Percentiles rank a stretch among this genome's conserved stretches.
Conservation (phyloP, 2,329 filamentous ascomycete genomes). For the Amphichorda felina region DNA sequence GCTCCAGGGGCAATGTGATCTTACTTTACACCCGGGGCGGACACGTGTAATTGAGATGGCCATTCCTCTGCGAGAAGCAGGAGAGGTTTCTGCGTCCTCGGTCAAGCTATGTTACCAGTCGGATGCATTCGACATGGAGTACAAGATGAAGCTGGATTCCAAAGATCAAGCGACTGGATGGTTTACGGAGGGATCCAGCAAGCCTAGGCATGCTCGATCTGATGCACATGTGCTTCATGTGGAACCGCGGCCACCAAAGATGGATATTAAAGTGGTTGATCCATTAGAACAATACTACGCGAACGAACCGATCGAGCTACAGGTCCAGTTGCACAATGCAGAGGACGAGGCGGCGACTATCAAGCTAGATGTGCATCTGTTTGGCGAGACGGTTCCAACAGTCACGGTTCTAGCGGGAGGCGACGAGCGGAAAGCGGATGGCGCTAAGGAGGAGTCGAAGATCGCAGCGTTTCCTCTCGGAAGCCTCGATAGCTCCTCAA, state of each 20-base stretch:
- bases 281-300: conserved; percentile 68
- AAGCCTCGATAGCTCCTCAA: conserved; percentile 32
- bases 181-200: conserved; percentile 31
- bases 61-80: conserved; percentile 68
- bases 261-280: conserved; percentile 59
- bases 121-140: conserved; percentile 55
- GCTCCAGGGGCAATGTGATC: conserved; percentile 44
- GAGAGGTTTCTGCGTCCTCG: conserved; percentile 56
- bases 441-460: conserved; percentile 26
- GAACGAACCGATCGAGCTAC: conserved; percentile 61
- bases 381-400: conserved; percentile 41
- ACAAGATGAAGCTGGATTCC: conserved; percentile 42
- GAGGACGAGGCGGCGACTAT: conserved; percentile 71
- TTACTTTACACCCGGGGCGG: conserved; percentile 56
- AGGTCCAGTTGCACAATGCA: conserved; percentile 63
- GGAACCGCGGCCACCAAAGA: conserved; percentile 81
- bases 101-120: conserved; percentile 52
- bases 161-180: conserved; percentile 32
- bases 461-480: conserved; percentile 30
- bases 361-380: conserved; percentile 55
- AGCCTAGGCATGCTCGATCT: conserved; percentile 33
- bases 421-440: conserved; percentile 19
- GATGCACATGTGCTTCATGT: conserved; percentile 53
- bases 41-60: conserved; percentile 60
- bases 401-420: conserved; percentile 26